Evolutionary conservation across 345 rosid species (phyloP).

Genomic region (Citropsis articulata): DNA sequence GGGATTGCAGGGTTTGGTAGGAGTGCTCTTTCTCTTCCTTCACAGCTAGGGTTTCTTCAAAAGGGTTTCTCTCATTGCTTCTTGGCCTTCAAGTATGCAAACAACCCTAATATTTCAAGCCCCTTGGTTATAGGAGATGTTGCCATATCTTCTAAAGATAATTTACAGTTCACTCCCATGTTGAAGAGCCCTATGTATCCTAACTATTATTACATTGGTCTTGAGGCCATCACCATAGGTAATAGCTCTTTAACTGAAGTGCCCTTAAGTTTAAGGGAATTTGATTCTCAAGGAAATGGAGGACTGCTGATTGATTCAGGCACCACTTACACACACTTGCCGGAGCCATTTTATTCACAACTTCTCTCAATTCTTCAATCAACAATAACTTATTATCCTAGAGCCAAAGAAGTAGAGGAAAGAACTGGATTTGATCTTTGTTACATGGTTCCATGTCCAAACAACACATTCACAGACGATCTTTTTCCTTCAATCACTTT

Average conservation of each 20-base stretch:
- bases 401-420: slow-evolving; percentile 53
- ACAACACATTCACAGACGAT: slow-evolving; percentile 32
- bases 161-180: slow-evolving; percentile 73
- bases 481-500: slow-evolving; percentile 60
- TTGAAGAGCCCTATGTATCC: slow-evolving; percentile 60
- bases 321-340: slow-evolving; percentile 81
- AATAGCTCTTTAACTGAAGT: slow-evolving; percentile 33
- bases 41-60: slow-evolving; percentile 67
- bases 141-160: slow-evolving; percentile 38
- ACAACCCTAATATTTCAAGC: slow-evolving; percentile 72
- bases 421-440: slow-evolving; percentile 76
- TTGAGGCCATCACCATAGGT: slow-evolving; percentile 58
- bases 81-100: slow-evolving; percentile 76
- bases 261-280: slow-evolving; percentile 52
- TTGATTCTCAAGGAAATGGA: slow-evolving; percentile 76
- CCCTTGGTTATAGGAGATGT: slow-evolving; percentile 62
- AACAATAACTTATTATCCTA: slow-evolving; percentile 46
- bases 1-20: slow-evolving; percentile 91
- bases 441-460: slow-evolving; percentile 61
- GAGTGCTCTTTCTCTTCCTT: slow-evolving; percentile 72
- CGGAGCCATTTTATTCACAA: slow-evolving; percentile 61
- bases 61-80: slow-evolving; percentile 86
- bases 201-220: slow-evolving; percentile 68
- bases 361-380: slow-evolving; percentile 50
- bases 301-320: slow-evolving; percentile 86